Evolutionary conservation across 1,284 basidiomycete genomes (phyloP), one percentile per base, ranked within the genome.

Genomic region (Sanguinoderma infundibulare): DNA sequence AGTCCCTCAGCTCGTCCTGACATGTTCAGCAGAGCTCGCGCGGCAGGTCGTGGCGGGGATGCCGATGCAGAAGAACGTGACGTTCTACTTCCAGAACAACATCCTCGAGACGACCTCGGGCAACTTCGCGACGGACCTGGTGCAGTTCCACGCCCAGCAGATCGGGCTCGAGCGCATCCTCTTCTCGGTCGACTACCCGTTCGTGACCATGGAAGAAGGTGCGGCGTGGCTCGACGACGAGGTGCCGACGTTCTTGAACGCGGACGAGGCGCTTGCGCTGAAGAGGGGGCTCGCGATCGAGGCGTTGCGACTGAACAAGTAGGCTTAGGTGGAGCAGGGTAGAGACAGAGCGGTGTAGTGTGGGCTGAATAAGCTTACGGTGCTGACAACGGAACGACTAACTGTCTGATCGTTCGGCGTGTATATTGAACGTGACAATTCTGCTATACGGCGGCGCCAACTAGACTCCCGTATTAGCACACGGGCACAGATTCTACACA

Each of bases 101-200:
- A 66, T 82, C 15, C 76, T 75, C 62, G 78, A 80, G 63, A 82
- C 80, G 0, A 77, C 77, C 0, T 80, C 79, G 15, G 80, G 79
- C 3, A 78, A 80, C 59, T 82, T 82, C 57, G 76, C 75, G 2
- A 32, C 32, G 49, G 49, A 51, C 49, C 49, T 51, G n/a, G 49
- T 51, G n/a, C 5, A 34, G 49, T 51, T 51, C 49, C 49, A 51
- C 32, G 49, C 30, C 9, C 32, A 35, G 32, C 49, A 51, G 20
- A 51, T 51, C 30, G 49, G 49, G 49, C 49, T 51, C 20, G 49
- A 51, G 12, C 49, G 49, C 32, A 51, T 51, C 49, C 49, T 51
- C n/a, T 51, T 14, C 49, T 51, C 49, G 49, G 10, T 51, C 32
- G 49, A 35, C 22, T 51, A 51, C 34, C 49, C 49, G 32, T 51